phyloP scores from a whole-genome alignment of 2,329 filamentous ascomycete genomes.

The Fusarium newnesense region DNA sequence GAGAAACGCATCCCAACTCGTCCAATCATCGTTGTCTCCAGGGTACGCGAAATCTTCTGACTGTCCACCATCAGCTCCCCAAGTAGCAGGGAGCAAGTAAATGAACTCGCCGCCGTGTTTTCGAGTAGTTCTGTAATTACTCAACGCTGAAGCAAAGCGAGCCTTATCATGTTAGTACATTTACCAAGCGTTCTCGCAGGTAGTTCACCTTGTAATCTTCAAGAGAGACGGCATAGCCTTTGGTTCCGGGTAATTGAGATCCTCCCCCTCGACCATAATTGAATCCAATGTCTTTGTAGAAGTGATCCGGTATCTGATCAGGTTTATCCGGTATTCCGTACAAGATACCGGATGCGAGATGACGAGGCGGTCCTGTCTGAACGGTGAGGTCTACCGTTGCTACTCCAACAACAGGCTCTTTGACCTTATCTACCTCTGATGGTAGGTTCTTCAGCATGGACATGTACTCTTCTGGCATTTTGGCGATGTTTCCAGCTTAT shows the following conservation, averaged over 20 bases:
- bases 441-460: constrained; percentile 7
- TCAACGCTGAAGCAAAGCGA: constrained; percentile 16
- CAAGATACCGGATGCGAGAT: constrained; percentile 28
- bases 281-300: constrained; percentile 21
- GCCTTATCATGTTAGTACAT: neutral
- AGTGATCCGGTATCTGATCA: constrained; percentile 16
- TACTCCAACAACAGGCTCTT: neutral
- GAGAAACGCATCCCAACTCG: constrained; percentile 55
- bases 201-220: constrained; percentile 5
- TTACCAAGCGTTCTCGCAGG: fast-evolving
- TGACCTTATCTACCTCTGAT: neutral
- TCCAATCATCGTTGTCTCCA: constrained; percentile 62
- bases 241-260: constrained; percentile 13
- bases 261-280: constrained; percentile 25
- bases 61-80: constrained; percentile 59
- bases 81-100: constrained; percentile 57
- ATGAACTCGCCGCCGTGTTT: constrained; percentile 56
- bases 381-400: constrained; percentile 8
- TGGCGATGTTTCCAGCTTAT: fast-evolving
- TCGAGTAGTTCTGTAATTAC: constrained; percentile 22
- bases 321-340: constrained; percentile 29
- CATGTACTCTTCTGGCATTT: constrained; percentile 18
- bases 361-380: neutral
- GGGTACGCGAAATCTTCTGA: constrained; percentile 52
- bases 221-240: neutral